Conservation (phyloP, 495 filamentous ascomycete genomes). For the Penicillium desertorum region DNA sequence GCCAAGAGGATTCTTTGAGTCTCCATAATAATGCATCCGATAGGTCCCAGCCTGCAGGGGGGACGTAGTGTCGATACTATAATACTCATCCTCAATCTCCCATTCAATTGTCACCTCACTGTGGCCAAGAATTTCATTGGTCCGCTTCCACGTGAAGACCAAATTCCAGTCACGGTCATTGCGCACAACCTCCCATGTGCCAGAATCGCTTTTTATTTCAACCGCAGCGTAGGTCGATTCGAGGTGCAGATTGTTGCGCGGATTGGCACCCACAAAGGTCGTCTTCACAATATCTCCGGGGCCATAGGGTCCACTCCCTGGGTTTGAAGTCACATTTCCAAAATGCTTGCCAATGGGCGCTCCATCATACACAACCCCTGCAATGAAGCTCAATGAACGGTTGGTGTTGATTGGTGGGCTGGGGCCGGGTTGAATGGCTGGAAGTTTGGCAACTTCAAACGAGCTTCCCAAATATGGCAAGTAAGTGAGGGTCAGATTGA, state of each 20-base stretch:
- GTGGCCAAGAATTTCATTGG: slow-evolving; percentile 65
- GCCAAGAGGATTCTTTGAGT: slow-evolving; percentile 71
- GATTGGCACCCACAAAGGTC: slow-evolving; percentile 85
- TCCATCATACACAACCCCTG: slow-evolving; percentile 73
- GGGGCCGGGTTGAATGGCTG: slow-evolving; percentile 55
- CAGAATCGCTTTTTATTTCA: slow-evolving; percentile 57
- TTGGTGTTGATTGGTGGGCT: slow-evolving; percentile 83
- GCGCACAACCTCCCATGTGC: slow-evolving; percentile 63
- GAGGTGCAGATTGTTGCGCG: slow-evolving; percentile 78
- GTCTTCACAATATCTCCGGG: slow-evolving; percentile 59
- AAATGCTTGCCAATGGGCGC: slow-evolving; percentile 68
- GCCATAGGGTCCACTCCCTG: slow-evolving; percentile 48
- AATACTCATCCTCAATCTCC: slow-evolving; percentile 65
- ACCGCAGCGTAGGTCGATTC: slow-evolving; percentile 80
- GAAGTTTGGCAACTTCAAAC: slow-evolving; percentile 43
- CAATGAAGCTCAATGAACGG: slow-evolving; percentile 75
- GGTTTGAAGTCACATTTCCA: slow-evolving; percentile 69
- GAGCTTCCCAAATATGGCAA: slow-evolving; percentile 62
- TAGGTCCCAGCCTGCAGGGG: slow-evolving; percentile 62
- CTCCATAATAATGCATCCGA: slow-evolving; percentile 82
- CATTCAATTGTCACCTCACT: slow-evolving; percentile 80
- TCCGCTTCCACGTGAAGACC: slow-evolving; percentile 63
- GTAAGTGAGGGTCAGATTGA: slow-evolving; percentile 75
- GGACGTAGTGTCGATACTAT: slow-evolving; percentile 38
- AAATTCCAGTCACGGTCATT: slow-evolving; percentile 32